These are phyloP conservation scores for Termitomyces sp. DNA, from an alignment of 768 basidiomycete genomes.

Conservation along the genomic window DNA sequence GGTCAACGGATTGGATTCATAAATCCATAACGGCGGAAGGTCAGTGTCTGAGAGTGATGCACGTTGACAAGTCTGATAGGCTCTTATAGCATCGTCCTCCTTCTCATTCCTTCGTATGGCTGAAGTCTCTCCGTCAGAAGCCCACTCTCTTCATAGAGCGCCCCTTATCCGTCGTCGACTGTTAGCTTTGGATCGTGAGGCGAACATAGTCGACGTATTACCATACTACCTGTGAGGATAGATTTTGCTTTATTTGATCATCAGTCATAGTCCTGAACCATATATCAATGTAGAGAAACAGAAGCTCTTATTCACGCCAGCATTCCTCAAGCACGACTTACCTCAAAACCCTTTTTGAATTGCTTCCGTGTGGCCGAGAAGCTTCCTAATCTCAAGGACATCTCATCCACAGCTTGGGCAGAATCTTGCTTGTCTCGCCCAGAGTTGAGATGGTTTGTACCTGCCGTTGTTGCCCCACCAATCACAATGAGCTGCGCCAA, in stretches of 20 bases:
- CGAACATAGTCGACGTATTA: constrained; percentile 34
- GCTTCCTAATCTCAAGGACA: constrained; percentile 57
- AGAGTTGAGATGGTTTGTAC: constrained; percentile 81
- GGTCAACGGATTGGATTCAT: constrained; percentile 82
- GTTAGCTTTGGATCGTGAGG: constrained; percentile 45
- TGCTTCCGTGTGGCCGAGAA: constrained; percentile 36
- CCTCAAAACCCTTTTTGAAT: constrained; percentile 26
- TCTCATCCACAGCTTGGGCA: constrained; percentile 62
- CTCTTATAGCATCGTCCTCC: constrained; percentile 39
- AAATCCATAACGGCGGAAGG: constrained; percentile 66
- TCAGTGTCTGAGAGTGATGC: constrained; percentile 29
- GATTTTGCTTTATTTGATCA: neutral
- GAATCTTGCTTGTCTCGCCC: constrained; percentile 81
- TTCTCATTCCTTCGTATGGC: constrained; percentile 83
- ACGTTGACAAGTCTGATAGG: neutral
- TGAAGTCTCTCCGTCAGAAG: constrained; percentile 61
- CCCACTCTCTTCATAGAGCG: constrained; percentile 56
- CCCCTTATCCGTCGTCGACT: constrained; percentile 61
- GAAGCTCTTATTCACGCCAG: constrained; percentile 44
- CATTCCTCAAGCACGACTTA: constrained; percentile 35
- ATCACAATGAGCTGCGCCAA: constrained; percentile 72
- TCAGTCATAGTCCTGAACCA: constrained; percentile 5
- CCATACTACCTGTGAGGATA: constrained; percentile 42
- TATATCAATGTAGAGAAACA: constrained; percentile 43
- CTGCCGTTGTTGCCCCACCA: constrained; percentile 83